Conservation (phyloP, 2,329 filamentous ascomycete species). For the Cadophora sp. region DNA sequence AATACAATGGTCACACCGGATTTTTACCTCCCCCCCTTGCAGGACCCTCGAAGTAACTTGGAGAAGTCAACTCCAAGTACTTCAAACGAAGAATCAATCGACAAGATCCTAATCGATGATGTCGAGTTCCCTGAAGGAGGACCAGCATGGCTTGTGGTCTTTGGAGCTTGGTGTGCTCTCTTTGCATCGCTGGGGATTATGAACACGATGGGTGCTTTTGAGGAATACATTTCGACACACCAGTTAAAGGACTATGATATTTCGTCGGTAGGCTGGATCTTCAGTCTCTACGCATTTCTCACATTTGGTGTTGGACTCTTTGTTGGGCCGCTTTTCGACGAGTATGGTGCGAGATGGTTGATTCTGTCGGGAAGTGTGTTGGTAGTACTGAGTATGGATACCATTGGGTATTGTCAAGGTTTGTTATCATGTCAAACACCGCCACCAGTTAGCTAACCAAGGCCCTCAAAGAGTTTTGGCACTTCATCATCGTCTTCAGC, state of each 20-base stretch:
- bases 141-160: conserved; percentile 9
- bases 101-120: neutral
- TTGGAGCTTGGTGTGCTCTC: conserved; percentile 15
- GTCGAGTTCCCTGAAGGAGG: conserved; percentile 15
- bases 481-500: conserved; percentile 19
- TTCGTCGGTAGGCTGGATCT: conserved; percentile 30
- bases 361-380: conserved; percentile 15
- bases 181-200: conserved; percentile 12
- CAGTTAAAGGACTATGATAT: conserved; percentile 17
- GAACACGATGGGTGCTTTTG: conserved; percentile 19
- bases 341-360: conserved; percentile 11
- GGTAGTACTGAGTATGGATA: conserved; percentile 2
- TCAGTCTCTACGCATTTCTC: conserved; percentile 18
- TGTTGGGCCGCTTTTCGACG: conserved; percentile 11
- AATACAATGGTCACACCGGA: neutral
- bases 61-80: neutral
- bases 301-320: conserved; percentile 14
- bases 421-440: neutral
- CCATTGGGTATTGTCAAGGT: conserved; percentile 9
- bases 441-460: neutral
- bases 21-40: neutral
- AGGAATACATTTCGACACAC: conserved; percentile 19
- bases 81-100: neutral
- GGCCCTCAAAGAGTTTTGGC: neutral
- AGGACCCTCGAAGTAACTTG: neutral